Percentiles rank a stretch among this genome's conserved stretches.
Evolutionary conservation across 331 rosid genomes (phyloP).

Genomic region (Telfairia occidentalis): DNA sequence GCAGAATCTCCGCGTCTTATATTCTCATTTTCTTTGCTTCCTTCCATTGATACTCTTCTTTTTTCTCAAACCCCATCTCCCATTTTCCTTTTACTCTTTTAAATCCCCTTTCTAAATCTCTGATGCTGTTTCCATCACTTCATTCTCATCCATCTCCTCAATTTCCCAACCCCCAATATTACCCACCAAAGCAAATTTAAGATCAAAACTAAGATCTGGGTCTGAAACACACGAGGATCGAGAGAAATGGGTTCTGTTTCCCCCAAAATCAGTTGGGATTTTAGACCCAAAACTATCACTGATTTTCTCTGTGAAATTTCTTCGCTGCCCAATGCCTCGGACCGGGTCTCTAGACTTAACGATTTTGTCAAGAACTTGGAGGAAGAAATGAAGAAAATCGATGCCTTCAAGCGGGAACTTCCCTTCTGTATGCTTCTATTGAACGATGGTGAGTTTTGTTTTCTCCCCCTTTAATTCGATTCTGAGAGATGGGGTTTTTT

Average conservation of each 20-base stretch:
- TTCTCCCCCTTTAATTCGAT: neutral
- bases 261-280: slow-evolving; percentile 61
- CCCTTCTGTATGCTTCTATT: slow-evolving; percentile 81
- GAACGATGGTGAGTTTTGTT: slow-evolving; percentile 49
- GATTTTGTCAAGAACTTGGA: slow-evolving; percentile 46
- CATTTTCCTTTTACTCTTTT: too few relatives aligned
- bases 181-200: too few relatives aligned
- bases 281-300: slow-evolving; percentile 51
- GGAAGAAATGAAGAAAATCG: slow-evolving; percentile 76
- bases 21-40: neutral
- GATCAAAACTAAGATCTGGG: too few relatives aligned
- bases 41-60: neutral
- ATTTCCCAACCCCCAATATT: too few relatives aligned
- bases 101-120: too few relatives aligned
- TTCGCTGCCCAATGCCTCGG: slow-evolving; percentile 20
- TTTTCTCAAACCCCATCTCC: neutral
- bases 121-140: neutral
- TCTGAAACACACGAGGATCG: neutral
- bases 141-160: neutral
- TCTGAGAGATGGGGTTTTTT: slow-evolving; percentile 3
- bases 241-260: slow-evolving; percentile 68
- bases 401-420: slow-evolving; percentile 88
- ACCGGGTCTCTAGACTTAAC: slow-evolving; percentile 31
- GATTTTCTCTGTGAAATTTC: slow-evolving; percentile 51
- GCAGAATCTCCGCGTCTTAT: slow-evolving; percentile 17